phyloP scores from a whole-genome alignment of 2,329 filamentous ascomycete species.

The Paracoccidioides lutzii region DNA sequence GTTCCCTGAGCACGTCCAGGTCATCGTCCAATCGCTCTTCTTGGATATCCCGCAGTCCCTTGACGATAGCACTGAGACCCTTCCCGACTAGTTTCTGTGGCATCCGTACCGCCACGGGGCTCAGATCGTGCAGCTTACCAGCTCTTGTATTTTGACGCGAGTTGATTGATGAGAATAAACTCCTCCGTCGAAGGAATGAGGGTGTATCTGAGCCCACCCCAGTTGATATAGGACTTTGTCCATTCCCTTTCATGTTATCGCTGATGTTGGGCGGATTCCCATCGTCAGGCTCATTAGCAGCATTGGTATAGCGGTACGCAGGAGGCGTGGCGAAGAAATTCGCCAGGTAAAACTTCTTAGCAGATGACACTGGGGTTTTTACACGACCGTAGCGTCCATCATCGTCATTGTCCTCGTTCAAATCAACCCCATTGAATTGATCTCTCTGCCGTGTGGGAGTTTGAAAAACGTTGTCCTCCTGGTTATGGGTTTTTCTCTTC shows the following conservation, averaged over 20 bases:
- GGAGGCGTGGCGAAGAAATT: constrained; percentile 36
- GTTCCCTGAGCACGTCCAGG: constrained; percentile 31
- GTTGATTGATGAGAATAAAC: constrained; percentile 19
- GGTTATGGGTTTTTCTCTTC: background rate
- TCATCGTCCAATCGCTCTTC: constrained; percentile 32
- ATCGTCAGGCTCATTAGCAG: constrained; percentile 19
- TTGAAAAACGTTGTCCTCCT: background rate
- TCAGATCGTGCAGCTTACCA: constrained; percentile 15
- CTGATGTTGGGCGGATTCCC: background rate
- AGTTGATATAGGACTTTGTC: constrained; percentile 4
- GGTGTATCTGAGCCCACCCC: constrained; percentile 24
- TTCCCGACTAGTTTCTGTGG: constrained; percentile 26
- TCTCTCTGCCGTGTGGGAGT: background rate
- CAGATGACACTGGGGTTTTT: constrained; percentile 31
- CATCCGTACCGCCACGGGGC: constrained; percentile 27
- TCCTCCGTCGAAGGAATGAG: constrained; percentile 27
- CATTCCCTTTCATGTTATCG: background rate
- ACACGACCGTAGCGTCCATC: constrained; percentile 3
- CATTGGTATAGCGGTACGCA: constrained; percentile 29
- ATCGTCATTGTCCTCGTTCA: background rate
- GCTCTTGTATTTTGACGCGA: constrained; percentile 8
- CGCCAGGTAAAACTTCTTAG: constrained; percentile 33
- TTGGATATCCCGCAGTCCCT: constrained; percentile 29
- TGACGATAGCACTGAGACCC: constrained; percentile 27
- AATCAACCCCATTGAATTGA: background rate